A percentile compares a stretch with the other conserved stretches of the same genome.
Evolutionary conservation across 345 rosid genomes (phyloP).

Genomic region (Limnanthes douglasii): DNA sequence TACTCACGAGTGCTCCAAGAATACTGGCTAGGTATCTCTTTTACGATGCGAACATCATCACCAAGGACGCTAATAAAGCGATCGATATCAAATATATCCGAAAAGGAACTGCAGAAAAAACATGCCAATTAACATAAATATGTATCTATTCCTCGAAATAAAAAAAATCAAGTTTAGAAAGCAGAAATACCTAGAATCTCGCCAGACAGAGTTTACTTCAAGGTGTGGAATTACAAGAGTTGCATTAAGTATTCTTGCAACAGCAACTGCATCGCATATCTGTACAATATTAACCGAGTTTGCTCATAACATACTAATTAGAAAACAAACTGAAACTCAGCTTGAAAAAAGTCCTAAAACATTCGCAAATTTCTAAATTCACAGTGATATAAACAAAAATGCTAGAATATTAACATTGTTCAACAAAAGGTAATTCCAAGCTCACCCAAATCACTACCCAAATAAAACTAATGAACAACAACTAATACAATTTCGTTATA

Average conservation of each 20-base stretch:
- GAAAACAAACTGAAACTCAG: no score
- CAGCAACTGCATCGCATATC: conserved; percentile 99
- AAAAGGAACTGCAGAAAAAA: conserved; percentile 50
- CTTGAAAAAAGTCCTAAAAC: no score
- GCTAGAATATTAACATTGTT: no score
- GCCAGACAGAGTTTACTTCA: conserved; percentile 97
- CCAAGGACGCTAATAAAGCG: conserved; percentile 47
- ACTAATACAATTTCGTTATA: no score
- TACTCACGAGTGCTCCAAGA: conserved; percentile 93
- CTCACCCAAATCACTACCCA: no score
- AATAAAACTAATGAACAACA: no score
- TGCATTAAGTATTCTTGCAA: conserved; percentile 79
- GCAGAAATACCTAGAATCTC: conserved; percentile 69
- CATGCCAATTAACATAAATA: no score
- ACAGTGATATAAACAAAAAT: no score
- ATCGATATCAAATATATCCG: conserved; percentile 82
- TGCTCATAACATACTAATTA: no score
- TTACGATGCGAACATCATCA: conserved; percentile 48
- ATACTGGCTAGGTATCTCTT: conserved; percentile 49
- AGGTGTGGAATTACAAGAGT: conserved; percentile 86
- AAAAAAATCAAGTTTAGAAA: neutral
- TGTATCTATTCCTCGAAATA: neutral
- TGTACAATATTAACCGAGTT: no score
- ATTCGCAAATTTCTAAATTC: no score
- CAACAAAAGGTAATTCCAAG: no score